Base-by-base conservation (phyloP, 1,284 basidiomycete genomes). In the Irpex rosettiformis region DNA sequence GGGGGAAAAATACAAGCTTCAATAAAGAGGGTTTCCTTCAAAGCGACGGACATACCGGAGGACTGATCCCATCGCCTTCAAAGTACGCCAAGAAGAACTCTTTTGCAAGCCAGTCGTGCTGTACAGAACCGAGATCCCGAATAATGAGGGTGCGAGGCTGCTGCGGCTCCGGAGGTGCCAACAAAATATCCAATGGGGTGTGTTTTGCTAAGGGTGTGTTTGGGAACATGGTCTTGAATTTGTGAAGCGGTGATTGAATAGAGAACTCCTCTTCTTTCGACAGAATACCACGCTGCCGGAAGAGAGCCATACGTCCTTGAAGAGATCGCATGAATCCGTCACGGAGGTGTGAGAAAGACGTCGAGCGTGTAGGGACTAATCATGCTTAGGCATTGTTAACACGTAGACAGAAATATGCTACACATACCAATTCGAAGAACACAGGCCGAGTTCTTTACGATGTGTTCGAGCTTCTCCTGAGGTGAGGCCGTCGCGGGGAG, bases 251-350 rank as follows among this genome's bases (percentile, higher is more conserved):
- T 1, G 82, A 81, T 59, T 84, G 83, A 6, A 83, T 76, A 3
- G 72, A 77, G 45, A 77, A 66, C 59, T 84, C 86, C 22, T 82
- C 81, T 53, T 87, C 85, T 49, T 81, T 73, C 0, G 84, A 78
- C 3, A 91, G 68, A 0, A 73, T 72, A 6, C 79, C 82, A 11
- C 76, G 73, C 63, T 83, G 77, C 55, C 79, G 77, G 33, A 79
- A 82, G 7, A 80, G 70, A 40, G 81, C 77, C 62, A 93, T 75
- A 10, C 92, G 85, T 0, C 78, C 77, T 63, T 87, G 83, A 30
- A 96, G 71, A 5, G 93, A 81, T 33, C 94, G 84, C 69, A 91
- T 79, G 67, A 95, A 94, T 1, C 89, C 94, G 67, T 96, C 93
- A 22, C 94, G 83, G 18, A 96, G 77, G 67, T 96, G 94, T 18